Evolutionary conservation across 345 rosid species (phyloP).

Genomic region (Mallotus nudiflorus): DNA sequence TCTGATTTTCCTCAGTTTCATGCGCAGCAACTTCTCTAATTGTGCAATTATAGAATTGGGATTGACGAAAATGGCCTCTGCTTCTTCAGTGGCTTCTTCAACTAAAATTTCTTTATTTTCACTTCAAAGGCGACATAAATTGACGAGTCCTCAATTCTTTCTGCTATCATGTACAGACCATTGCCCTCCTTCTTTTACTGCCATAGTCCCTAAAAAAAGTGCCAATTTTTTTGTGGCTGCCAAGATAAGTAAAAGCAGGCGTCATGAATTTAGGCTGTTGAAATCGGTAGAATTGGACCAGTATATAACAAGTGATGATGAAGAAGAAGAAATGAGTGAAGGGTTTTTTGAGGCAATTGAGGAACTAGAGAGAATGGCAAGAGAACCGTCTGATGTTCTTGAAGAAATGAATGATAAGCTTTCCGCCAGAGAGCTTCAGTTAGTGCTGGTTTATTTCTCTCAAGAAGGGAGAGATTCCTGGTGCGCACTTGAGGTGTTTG

Average conservation of each 20-base stretch:
- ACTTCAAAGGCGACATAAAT: constrained; percentile 15
- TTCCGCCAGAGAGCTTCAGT: constrained; percentile 70
- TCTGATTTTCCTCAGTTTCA: too few relatives aligned
- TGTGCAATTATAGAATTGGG: not conserved
- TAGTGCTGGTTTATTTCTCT: constrained; percentile 85
- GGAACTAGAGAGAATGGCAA: constrained; percentile 78
- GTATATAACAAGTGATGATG: constrained; percentile 62
- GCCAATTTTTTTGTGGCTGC: constrained; percentile 26
- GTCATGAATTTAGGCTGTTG: constrained; percentile 38
- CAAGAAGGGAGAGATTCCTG: constrained; percentile 96
- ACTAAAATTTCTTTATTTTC: constrained; percentile 39
- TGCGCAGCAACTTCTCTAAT: too few relatives aligned
- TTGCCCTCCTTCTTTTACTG: too few relatives aligned
- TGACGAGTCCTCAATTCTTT: constrained; percentile 22
- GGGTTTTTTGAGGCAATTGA: constrained; percentile 87
- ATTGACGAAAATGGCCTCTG: constrained; percentile 40
- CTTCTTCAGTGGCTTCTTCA: constrained; percentile 38
- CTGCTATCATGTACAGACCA: constrained; percentile 23
- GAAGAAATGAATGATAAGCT: constrained; percentile 88
- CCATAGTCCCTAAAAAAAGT: too few relatives aligned
- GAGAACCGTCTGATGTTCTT: constrained; percentile 85
- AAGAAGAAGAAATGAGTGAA: constrained; percentile 72
- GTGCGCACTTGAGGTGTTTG: constrained; percentile 96
- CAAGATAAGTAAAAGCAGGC: constrained; percentile 9
- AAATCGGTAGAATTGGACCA: constrained; percentile 68